Evolutionary conservation across 1,284 basidiomycete genomes (phyloP).

Genomic region (Cutaneotrichosporon cutaneum): DNA sequence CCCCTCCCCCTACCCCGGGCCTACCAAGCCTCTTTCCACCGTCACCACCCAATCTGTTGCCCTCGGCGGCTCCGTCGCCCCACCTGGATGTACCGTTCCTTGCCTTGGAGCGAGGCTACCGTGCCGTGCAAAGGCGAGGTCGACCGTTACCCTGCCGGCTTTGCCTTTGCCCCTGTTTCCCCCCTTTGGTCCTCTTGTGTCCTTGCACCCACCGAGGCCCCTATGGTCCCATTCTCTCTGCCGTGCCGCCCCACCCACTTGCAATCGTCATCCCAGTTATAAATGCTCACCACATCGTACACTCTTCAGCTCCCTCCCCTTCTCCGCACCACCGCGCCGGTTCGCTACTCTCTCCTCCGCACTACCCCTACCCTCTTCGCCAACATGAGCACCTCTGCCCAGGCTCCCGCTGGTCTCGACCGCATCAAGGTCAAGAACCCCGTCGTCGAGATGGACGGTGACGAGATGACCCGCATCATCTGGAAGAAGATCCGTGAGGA

Average conservation of each 20-base stretch:
- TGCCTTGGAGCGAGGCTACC: too few species aligned
- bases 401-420: too few species aligned
- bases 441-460: slow-evolving; percentile 93
- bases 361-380: slow-evolving; percentile 17
- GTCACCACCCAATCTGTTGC: too few species aligned
- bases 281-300: slow-evolving; percentile 13
- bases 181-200: neutral
- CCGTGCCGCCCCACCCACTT: neutral
- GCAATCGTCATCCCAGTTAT: slow-evolving; percentile 15
- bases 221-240: neutral
- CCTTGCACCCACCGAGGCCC: neutral
- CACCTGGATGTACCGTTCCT: too few species aligned
- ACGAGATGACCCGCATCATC: slow-evolving; percentile 97
- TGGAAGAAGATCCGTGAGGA: slow-evolving; percentile 99
- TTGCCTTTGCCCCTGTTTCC: too few species aligned
- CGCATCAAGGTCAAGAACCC: slow-evolving; percentile 80
- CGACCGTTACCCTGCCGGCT: neutral
- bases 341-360: slow-evolving; percentile 13
- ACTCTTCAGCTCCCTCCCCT: slow-evolving; percentile 14
- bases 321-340: slow-evolving; percentile 10
- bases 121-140: neutral
- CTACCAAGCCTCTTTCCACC: neutral
- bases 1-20: neutral
- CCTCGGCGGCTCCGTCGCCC: too few species aligned
- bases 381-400: slow-evolving; percentile 22